phyloP scores from a whole-genome alignment of 169 alveolate genomes.

The Babesia bigemina region DNA sequence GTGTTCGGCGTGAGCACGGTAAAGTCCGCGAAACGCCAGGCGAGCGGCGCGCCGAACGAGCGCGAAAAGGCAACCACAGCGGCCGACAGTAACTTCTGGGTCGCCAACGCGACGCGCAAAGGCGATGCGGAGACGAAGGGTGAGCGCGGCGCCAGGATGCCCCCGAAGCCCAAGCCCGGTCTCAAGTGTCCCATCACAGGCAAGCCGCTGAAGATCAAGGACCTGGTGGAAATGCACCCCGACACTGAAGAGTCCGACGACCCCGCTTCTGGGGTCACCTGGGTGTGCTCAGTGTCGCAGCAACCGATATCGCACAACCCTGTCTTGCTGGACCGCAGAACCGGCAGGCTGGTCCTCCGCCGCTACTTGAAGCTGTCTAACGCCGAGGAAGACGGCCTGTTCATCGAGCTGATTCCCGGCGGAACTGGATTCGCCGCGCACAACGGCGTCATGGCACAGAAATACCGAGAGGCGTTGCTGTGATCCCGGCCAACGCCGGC shows the following conservation, averaged over 20 bases:
- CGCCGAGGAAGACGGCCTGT: slow-evolving; percentile 15
- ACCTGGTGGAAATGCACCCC: slow-evolving; percentile 79
- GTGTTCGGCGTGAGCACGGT: slow-evolving; percentile 39
- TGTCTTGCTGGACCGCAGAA: slow-evolving; percentile 66
- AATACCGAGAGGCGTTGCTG: slow-evolving; percentile 64
- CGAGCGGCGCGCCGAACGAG: not conserved
- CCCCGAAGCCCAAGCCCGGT: slow-evolving; percentile 48
- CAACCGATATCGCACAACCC: slow-evolving; percentile 73
- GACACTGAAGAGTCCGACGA: slow-evolving; percentile 56
- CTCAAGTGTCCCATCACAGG: slow-evolving; percentile 82
- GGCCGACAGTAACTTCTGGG: slow-evolving; percentile 50
- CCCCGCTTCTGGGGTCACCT: slow-evolving; percentile 41
- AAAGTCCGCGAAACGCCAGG: slow-evolving; percentile 30
- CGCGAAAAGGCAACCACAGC: not conserved
- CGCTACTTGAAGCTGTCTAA: slow-evolving; percentile 42
- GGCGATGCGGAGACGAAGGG: not conserved
- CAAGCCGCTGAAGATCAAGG: slow-evolving; percentile 75
- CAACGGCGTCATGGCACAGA: slow-evolving; percentile 66
- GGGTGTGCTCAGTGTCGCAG: slow-evolving; percentile 79
- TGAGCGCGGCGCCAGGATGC: slow-evolving; percentile 7
- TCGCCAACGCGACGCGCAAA: slow-evolving; percentile 1
- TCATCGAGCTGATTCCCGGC: slow-evolving; percentile 63
- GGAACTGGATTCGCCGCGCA: slow-evolving; percentile 77
- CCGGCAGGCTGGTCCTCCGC: slow-evolving; percentile 73
- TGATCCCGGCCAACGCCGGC: not conserved